Evolutionary conservation across 371 early-diverging fungal genomes (phyloP), one percentile per base, ranked within the genome.

Genomic region (Mucor plumbeus): DNA sequence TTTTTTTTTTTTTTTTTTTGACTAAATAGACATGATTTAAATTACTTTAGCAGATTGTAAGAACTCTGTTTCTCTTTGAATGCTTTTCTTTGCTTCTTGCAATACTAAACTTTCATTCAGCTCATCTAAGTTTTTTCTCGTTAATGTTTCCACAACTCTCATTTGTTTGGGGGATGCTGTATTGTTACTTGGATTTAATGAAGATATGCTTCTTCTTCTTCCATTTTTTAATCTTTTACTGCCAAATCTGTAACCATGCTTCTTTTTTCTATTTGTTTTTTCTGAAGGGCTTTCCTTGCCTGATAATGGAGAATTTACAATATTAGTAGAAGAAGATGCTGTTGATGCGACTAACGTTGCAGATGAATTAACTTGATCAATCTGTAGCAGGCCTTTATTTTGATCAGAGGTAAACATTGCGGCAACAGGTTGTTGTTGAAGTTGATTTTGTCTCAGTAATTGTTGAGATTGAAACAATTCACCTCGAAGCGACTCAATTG

Each of bases 381-480:
- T 43, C 35, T 61, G 53, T 33, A 66, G 10, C 3, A 39, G 6
- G 8, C 40, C 6, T 17, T 67, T 60, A 14, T 57, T 62, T 1
- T 57, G 60, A 31, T 41, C 50, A n/a, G 56, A 31, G 31, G 53
- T 21, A 17, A 11, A 33, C 31, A 40, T 33, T 14, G 31, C 26
- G 5, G 53, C 53, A 1, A 31, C 38, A 38, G 1, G 7, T 38
- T 11, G 13, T 31, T 50, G 50, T 9, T 66, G 35, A 7, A 41
- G 64, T 35, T 70, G 63, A 19, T 62, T 31, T 1, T 53, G n/a
- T 5, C 53, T 64, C 10, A 48, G 35, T 34, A 60, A 41, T n/a
- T 71, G 62, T 63, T 69, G 61, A 17, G 63, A 33, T 61, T 69
- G 44, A 21, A 41, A 17, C 11, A 74, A 15, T 43, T 77, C 67